Conservation (phyloP, 768 basidiomycete species). For the Neoboletus magnificus region DNA sequence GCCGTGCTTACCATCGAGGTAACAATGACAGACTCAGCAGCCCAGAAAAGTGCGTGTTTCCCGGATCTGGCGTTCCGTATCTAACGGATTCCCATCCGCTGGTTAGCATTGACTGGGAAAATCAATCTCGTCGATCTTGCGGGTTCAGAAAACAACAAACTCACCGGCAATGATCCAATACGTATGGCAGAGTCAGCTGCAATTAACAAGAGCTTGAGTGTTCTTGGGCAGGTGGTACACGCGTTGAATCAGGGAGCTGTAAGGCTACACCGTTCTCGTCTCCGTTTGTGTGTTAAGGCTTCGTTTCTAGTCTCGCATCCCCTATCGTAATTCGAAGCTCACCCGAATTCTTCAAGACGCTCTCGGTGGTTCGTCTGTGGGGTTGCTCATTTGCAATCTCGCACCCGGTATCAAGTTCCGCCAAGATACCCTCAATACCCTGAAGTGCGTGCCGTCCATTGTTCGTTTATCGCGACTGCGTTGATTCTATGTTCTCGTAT, state of each 20-base stretch:
- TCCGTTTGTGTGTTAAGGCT: slow-evolving; percentile 4
- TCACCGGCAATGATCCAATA: slow-evolving; percentile 83
- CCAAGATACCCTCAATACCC: slow-evolving; percentile 85
- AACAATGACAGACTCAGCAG: slow-evolving; percentile 49
- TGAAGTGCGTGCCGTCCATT: slow-evolving; percentile 56
- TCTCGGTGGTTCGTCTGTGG: slow-evolving; percentile 76
- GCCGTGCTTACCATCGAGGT: slow-evolving; percentile 78
- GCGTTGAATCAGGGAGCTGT: slow-evolving; percentile 73
- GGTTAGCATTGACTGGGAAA: slow-evolving; percentile 63
- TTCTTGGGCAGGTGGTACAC: slow-evolving; percentile 84
- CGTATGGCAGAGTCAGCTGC: slow-evolving; percentile 87
- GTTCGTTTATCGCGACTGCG: not conserved
- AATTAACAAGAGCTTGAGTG: slow-evolving; percentile 87
- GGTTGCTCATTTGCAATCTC: slow-evolving; percentile 82
- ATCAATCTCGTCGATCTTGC: slow-evolving; percentile 88
- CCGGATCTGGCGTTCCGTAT: rapidly evolving
- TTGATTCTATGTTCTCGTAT: slow-evolving; percentile 9
- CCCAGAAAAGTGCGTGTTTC: slow-evolving; percentile 49
- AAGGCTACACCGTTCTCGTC: slow-evolving; percentile 18
- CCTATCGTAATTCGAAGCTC: slow-evolving; percentile 87
- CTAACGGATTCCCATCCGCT: not conserved
- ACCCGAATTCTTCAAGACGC: slow-evolving; percentile 90
- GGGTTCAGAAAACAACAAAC: slow-evolving; percentile 89
- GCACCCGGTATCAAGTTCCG: slow-evolving; percentile 80
- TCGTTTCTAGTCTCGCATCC: slow-evolving; percentile 61